Evolutionary conservation across 345 rosid genomes (phyloP).

Genomic region (Eutrema japonicum): DNA sequence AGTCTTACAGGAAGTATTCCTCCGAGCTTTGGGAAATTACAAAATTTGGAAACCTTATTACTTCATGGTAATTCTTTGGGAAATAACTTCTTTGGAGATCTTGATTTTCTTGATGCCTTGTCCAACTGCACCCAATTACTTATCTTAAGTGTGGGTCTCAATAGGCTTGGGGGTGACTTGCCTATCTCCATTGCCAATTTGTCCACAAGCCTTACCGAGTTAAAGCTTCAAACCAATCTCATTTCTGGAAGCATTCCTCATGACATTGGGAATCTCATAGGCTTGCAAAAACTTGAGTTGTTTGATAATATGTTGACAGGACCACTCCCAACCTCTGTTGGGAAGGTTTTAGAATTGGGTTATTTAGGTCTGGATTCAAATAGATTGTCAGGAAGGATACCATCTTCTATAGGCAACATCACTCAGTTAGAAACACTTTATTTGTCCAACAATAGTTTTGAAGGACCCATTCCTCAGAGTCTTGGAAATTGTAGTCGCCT

Average conservation of each 20-base stretch:
- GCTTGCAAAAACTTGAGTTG: neutral
- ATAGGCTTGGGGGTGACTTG: constrained; percentile 29
- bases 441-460: constrained; percentile 24
- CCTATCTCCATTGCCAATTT: constrained; percentile 22
- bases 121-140: constrained; percentile 20
- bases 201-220: constrained; percentile 1
- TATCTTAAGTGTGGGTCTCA: neutral
- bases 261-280: constrained; percentile 26
- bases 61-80: constrained; percentile 24
- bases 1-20: constrained; percentile 22
- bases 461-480: constrained; percentile 25
- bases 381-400: constrained; percentile 29
- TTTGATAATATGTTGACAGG: neutral
- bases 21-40: constrained; percentile 11
- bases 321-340: constrained; percentile 23
- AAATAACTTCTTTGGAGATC: constrained; percentile 19
- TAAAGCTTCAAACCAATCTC: neutral
- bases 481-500: constrained; percentile 16
- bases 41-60: neutral
- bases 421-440: neutral
- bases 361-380: neutral
- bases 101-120: constrained; percentile 23
- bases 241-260: constrained; percentile 28
- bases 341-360: neutral
- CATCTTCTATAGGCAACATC: constrained; percentile 33